These are phyloP conservation scores for Scleroderma bovista DNA, from an alignment of 768 basidiomycete species.

Conservation along the genomic window DNA sequence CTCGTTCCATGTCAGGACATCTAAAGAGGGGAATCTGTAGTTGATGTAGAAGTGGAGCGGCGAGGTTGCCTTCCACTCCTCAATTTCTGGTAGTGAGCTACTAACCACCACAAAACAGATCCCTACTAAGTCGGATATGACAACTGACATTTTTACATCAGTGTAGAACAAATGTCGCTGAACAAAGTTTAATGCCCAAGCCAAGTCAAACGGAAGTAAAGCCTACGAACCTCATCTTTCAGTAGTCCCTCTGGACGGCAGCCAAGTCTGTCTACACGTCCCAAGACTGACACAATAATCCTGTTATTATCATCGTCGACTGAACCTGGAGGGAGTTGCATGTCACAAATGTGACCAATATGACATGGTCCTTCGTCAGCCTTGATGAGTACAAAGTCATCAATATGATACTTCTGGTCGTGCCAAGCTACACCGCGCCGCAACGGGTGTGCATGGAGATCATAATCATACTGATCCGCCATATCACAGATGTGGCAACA, in stretches of 20 bases:
- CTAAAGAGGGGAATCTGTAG: constrained; percentile 45
- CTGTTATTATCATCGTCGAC: constrained; percentile 11
- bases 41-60: constrained; percentile 53
- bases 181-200: background rate
- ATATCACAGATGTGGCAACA: constrained; percentile 51
- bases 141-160: constrained; percentile 33
- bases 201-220: background rate
- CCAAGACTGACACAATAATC: constrained; percentile 41
- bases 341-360: constrained; percentile 46
- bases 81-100: constrained; percentile 26
- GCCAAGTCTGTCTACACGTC: constrained; percentile 38
- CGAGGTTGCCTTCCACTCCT: constrained; percentile 47
- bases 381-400: constrained; percentile 57
- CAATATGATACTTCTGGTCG: constrained; percentile 48
- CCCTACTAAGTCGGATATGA: constrained; percentile 37
- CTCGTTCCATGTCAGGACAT: constrained; percentile 34
- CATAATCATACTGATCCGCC: constrained; percentile 27
- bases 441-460: constrained; percentile 25
- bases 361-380: constrained; percentile 44
- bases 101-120: constrained; percentile 44
- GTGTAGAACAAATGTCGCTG: constrained; percentile 59
- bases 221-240: constrained; percentile 51
- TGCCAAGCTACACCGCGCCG: constrained; percentile 40
- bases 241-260: constrained; percentile 35
- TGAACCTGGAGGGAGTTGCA: constrained; percentile 22